Evolutionary conservation across 768 basidiomycete species (phyloP).

Genomic region (Guyanaporus albipodus): DNA sequence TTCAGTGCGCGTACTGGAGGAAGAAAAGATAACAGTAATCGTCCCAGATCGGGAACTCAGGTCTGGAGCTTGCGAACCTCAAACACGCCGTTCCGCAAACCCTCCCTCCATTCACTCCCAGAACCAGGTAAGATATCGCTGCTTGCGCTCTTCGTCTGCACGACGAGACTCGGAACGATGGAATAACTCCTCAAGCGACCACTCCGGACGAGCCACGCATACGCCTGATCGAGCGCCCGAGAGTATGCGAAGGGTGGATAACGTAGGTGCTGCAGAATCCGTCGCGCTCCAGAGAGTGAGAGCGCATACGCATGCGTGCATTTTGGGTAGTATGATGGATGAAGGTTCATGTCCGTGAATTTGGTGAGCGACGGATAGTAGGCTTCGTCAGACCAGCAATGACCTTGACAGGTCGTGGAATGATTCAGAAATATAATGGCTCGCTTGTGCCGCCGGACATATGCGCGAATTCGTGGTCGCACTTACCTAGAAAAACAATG

Average conservation of each 20-base stretch:
- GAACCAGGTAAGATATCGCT: slow-evolving; percentile 53
- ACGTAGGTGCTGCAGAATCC: slow-evolving; percentile 55
- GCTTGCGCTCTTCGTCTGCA: slow-evolving; percentile 54
- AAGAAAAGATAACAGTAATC: too few species aligned
- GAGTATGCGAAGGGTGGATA: slow-evolving; percentile 72
- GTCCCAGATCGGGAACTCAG: too few species aligned
- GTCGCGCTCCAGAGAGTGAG: slow-evolving; percentile 54
- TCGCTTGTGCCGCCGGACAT: neutral
- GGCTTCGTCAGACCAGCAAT: slow-evolving; percentile 77
- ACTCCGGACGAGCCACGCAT: slow-evolving; percentile 60
- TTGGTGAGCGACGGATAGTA: slow-evolving; percentile 36
- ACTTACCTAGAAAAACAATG: slow-evolving; percentile 64
- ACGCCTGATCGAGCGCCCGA: slow-evolving; percentile 71
- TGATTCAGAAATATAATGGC: slow-evolving; percentile 1
- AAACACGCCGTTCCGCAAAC: slow-evolving; percentile 47
- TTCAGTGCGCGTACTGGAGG: too few species aligned
- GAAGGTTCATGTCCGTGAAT: slow-evolving; percentile 33
- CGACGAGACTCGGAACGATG: slow-evolving; percentile 61
- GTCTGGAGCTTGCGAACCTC: slow-evolving; percentile 3
- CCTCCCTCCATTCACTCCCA: slow-evolving; percentile 56
- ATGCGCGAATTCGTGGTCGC: neutral
- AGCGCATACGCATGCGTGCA: slow-evolving; percentile 75
- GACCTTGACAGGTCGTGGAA: slow-evolving; percentile 42
- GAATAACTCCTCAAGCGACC: slow-evolving; percentile 57
- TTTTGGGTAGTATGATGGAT: slow-evolving; percentile 58